A percentile compares a stretch with the other conserved stretches of the same genome.
Evolutionary conservation across 164 flowering plant genomes (phyloP).

Genomic region (Liquidambar formosana): DNA sequence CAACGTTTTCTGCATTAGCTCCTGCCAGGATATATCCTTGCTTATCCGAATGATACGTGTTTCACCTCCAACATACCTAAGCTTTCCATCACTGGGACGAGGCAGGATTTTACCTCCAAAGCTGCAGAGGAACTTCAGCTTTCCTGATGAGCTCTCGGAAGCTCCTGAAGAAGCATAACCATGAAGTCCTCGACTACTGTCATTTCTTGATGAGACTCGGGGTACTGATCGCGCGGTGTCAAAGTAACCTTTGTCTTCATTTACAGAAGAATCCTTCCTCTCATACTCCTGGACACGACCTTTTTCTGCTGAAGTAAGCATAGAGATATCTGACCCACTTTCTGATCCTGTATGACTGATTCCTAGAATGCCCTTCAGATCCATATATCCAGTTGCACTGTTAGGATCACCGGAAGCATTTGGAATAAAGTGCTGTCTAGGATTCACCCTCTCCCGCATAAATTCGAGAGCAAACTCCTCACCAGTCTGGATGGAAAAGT

Average conservation of each 20-base stretch:
- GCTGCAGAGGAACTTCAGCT: constrained; percentile 83
- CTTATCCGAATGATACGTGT: constrained; percentile 72
- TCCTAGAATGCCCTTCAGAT: constrained; percentile 59
- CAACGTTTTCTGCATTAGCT: constrained; percentile 54
- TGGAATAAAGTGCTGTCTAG: constrained; percentile 42
- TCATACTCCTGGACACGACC: constrained; percentile 40
- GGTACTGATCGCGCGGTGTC: constrained; percentile 43
- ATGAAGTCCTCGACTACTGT: constrained; percentile 38
- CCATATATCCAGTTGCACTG: constrained; percentile 50
- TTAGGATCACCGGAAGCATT: constrained; percentile 38
- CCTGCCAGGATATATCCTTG: constrained; percentile 70
- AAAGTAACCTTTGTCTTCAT: constrained; percentile 35
- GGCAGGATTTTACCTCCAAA: constrained; percentile 87
- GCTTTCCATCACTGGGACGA: constrained; percentile 90
- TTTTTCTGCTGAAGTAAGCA: constrained; percentile 38
- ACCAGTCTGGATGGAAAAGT: constrained; percentile 91
- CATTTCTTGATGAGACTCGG: constrained; percentile 38
- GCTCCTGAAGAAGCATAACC: constrained; percentile 54
- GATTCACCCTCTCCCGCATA: constrained; percentile 71
- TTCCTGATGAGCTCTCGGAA: constrained; percentile 47
- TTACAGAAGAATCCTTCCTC: constrained; percentile 33
- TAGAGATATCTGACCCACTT: constrained; percentile 62
- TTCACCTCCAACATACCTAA: constrained; percentile 92
- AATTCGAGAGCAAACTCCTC: constrained; percentile 94
- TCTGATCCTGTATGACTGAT: constrained; percentile 58